Evolutionary conservation across 352 stramenopile genomes (phyloP), one percentile per base, ranked within the genome.

Genomic region (Phytophthora hybrid): DNA sequence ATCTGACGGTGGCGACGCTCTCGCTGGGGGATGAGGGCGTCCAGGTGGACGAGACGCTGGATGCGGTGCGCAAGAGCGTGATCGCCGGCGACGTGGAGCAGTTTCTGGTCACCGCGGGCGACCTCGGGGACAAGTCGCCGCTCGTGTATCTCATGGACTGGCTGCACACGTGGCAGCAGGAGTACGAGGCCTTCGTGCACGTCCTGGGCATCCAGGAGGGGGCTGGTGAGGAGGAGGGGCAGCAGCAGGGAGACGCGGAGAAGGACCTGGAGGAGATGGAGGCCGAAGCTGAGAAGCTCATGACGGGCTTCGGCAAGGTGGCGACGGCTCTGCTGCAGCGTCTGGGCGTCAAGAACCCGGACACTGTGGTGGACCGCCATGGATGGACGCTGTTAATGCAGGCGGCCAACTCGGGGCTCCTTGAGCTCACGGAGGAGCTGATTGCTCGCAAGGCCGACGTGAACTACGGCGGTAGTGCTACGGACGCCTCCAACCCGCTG

Each of bases 371-470:
- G 39, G 89, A 95, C 73, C 82, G 85, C 29, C 78, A 93, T 53
- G 89, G 89, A 3, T 96, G 89, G 89, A 95, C 89, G 60, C 75
- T 96, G 58, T 76, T 96, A 52, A 96, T 96, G 88, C 89, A 96
- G 71, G 87, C 89, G 5, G 85, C 86, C 18, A 96, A 94, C 78
- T 91, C 77, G 19, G 88, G 87, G 1, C 78, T 96, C 9, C 74
- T 67, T 26, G 79, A 85, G 44, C 76, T 96, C 31, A 64, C 81
- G 32, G 73, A 93, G 49, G 82, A 82, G 64, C 73, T 94, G 19
- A 34, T 94, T 21, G 69, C 69, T 62, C 76, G 74, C 54, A 76
- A 83, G 52, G 84, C 78, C 18, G 78, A 94, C 55, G 87, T 93
- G 41, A 94, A 94, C 69, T 85, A 69, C 66, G 68, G 61, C 10